Evolutionary conservation across 305 asterid species (phyloP).

Genomic region (Solanum chacoense): DNA sequence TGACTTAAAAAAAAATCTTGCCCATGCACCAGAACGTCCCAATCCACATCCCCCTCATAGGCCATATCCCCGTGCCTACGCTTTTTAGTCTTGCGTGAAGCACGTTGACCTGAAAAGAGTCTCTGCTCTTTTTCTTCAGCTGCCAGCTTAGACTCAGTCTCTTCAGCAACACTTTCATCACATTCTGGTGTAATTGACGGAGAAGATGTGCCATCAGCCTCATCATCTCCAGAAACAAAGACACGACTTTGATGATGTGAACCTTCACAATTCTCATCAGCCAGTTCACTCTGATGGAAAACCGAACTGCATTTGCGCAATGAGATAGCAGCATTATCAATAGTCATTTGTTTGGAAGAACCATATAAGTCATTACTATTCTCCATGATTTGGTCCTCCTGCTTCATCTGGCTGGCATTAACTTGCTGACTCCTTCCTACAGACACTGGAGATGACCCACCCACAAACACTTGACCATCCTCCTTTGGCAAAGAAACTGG

Average conservation of each 20-base stretch:
- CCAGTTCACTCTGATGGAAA: slow-evolving; percentile 16
- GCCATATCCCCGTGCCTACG: slow-evolving; percentile 95
- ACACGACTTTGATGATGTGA: slow-evolving; percentile 24
- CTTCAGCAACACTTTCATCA: slow-evolving; percentile 39
- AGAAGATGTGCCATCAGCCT: slow-evolving; percentile 29
- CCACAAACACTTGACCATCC: slow-evolving; percentile 22
- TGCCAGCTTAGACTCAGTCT: slow-evolving; percentile 29
- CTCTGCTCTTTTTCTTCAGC: slow-evolving; percentile 38
- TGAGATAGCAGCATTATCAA: not conserved
- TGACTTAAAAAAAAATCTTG: slow-evolving; percentile 54
- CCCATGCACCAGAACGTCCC: slow-evolving; percentile 76
- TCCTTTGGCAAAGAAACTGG: slow-evolving; percentile 39
- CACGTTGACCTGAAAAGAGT: slow-evolving; percentile 50
- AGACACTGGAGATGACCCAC: slow-evolving; percentile 26
- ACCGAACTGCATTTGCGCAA: slow-evolving; percentile 1
- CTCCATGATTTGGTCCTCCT: slow-evolving; percentile 16
- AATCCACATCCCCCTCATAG: slow-evolving; percentile 94
- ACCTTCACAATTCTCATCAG: slow-evolving; percentile 28
- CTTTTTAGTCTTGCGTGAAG: slow-evolving; percentile 52
- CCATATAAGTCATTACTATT: slow-evolving; percentile 19
- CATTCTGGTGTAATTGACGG: slow-evolving; percentile 38
- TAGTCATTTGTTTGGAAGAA: slow-evolving; percentile 12
- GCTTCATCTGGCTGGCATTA: slow-evolving; percentile 28
- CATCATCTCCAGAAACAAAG: slow-evolving; percentile 46
- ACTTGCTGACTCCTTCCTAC: slow-evolving; percentile 20